These are phyloP conservation scores for Thalia dealbata DNA, from an alignment of 176 grass and related monocot genomes.

Conservation along the genomic window DNA sequence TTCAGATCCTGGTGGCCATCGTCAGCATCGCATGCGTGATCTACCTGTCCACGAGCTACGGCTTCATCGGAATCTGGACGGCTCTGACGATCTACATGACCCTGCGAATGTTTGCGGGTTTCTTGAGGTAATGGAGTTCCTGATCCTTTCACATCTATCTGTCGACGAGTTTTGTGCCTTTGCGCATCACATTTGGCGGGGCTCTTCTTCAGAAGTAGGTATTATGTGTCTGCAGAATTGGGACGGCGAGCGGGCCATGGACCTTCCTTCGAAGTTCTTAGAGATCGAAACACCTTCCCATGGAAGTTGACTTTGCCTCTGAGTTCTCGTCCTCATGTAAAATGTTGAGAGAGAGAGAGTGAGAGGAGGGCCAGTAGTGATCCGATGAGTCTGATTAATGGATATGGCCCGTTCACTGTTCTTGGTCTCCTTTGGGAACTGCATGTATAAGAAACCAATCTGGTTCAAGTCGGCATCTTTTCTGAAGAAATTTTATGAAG, in stretches of 20 bases:
- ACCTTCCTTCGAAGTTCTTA: conserved; percentile 23
- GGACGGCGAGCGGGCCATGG: conserved; percentile 44
- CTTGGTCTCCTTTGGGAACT: too few species aligned
- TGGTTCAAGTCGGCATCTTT: too few species aligned
- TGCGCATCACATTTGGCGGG: too few species aligned
- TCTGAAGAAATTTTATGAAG: too few species aligned
- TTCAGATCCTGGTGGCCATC: conserved; percentile 64
- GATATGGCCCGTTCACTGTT: too few species aligned
- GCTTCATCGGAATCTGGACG: conserved; percentile 83
- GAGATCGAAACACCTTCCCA: too few species aligned
- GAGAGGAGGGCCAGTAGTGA: too few species aligned
- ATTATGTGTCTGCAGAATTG: conserved; percentile 29
- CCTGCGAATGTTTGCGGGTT: conserved; percentile 62
- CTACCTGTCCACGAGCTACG: conserved; percentile 31
- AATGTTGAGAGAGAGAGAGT: too few species aligned
- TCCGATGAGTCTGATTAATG: too few species aligned
- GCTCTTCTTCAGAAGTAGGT: too few species aligned
- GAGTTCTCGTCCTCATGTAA: not conserved
- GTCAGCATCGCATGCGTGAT: conserved; percentile 53
- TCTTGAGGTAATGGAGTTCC: conserved; percentile 55
- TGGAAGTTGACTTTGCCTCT: not conserved
- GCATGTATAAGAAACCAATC: too few species aligned
- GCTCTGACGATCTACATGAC: conserved; percentile 75
- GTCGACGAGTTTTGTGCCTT: too few species aligned
- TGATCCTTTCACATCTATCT: not conserved